These are phyloP conservation scores for Penicillium sp. DNA, from an alignment of 2,329 filamentous ascomycete species.

Conservation along the genomic window DNA sequence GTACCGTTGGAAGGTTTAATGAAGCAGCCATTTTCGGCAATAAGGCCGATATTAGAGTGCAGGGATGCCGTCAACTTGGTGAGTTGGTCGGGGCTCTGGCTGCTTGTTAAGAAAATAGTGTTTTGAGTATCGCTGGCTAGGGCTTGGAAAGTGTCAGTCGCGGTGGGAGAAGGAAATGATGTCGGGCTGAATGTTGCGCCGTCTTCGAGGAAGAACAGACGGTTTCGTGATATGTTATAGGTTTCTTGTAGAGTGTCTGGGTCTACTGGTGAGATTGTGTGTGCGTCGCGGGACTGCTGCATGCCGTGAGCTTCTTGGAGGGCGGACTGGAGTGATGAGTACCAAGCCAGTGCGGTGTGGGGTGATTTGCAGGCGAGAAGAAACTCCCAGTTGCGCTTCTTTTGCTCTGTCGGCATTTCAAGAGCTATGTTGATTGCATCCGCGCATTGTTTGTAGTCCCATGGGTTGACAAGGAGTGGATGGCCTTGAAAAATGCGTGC, in stretches of 20 bases:
- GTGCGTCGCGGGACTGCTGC: slow-evolving; percentile 75
- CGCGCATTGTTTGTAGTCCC: slow-evolving; percentile 85
- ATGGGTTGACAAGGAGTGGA: slow-evolving; percentile 84
- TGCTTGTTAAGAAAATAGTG: slow-evolving; percentile 86
- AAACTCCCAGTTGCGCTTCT: slow-evolving; percentile 68
- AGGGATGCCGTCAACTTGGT: slow-evolving; percentile 74
- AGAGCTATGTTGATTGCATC: slow-evolving; percentile 78
- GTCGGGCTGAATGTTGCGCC: slow-evolving; percentile 81
- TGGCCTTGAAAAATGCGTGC: slow-evolving; percentile 76
- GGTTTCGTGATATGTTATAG: slow-evolving; percentile 63
- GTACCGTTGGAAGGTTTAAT: slow-evolving; percentile 62
- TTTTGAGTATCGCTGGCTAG: slow-evolving; percentile 75
- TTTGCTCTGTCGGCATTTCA: slow-evolving; percentile 75
- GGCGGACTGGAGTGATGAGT: slow-evolving; percentile 64
- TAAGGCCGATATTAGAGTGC: slow-evolving; percentile 69
- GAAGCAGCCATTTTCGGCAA: slow-evolving; percentile 92
- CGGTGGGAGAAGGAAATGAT: slow-evolving; percentile 71
- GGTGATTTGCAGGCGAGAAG: slow-evolving; percentile 70
- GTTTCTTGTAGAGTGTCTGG: slow-evolving; percentile 59
- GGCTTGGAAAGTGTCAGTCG: slow-evolving; percentile 73
- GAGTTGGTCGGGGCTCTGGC: slow-evolving; percentile 76
- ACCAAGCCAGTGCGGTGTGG: slow-evolving; percentile 82
- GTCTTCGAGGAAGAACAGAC: slow-evolving; percentile 86
- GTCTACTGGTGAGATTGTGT: slow-evolving; percentile 76
- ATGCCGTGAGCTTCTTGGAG: slow-evolving; percentile 74